These are phyloP conservation scores for Penicillium sp. DNA, from an alignment of 2,329 filamentous ascomycete genomes.

Conservation along the genomic window DNA sequence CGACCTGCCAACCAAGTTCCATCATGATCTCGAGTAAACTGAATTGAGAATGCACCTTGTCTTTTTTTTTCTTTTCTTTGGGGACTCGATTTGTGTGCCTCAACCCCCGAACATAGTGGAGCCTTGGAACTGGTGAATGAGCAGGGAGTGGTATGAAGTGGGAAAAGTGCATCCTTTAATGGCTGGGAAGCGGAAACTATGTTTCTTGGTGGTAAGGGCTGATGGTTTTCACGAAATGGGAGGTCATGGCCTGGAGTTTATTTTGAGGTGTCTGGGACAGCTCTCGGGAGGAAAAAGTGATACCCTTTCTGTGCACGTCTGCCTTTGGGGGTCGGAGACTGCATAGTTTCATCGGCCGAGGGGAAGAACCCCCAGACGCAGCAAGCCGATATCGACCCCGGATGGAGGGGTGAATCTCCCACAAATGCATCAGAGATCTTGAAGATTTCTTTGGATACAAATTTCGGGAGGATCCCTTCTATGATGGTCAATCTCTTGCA, in stretches of 20 bases:
- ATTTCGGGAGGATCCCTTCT: background rate
- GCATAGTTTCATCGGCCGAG: constrained; percentile 39
- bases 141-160: constrained; percentile 11
- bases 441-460: constrained; percentile 25
- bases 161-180: constrained; percentile 22
- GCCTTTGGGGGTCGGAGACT: constrained; percentile 38
- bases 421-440: constrained; percentile 31
- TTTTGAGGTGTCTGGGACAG: constrained; percentile 40
- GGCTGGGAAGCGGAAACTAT: constrained; percentile 23
- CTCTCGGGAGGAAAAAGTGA: constrained; percentile 44
- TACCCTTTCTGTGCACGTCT: constrained; percentile 44
- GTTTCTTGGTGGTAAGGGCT: constrained; percentile 27
- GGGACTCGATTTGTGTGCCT: constrained; percentile 10
- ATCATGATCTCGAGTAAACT: constrained; percentile 22
- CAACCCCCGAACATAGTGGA: background rate
- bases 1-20: constrained; percentile 14
- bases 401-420: constrained; percentile 25
- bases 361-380: constrained; percentile 29
- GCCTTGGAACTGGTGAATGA: background rate
- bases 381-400: constrained; percentile 25
- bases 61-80: constrained; percentile 19
- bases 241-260: constrained; percentile 38
- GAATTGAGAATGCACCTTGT: constrained; percentile 30
- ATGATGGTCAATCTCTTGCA: constrained; percentile 28
- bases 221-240: constrained; percentile 32